Evolutionary conservation across 441 rosid genomes (phyloP), one percentile per base, ranked within the genome.

Genomic region (Hura crepitans): DNA sequence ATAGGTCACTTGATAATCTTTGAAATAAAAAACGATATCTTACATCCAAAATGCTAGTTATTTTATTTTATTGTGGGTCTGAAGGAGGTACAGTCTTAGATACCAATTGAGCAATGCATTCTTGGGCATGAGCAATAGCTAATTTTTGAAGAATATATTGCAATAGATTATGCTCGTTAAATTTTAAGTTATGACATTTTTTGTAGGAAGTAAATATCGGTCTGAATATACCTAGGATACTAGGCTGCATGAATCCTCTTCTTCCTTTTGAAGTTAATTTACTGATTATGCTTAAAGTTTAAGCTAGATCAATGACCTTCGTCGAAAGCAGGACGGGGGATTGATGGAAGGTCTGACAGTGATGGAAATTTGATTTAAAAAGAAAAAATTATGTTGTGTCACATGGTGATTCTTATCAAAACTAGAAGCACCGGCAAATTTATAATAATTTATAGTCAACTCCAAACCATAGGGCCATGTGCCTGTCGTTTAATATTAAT

Each of bases 401-500:
- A 67, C 47, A 35, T 49, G 43, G 17, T 57, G 50, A 71, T 75
- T 12, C 45, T 74, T 61, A 46, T 71, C 72, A 54, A 61, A 51
- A 62, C 22, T 11, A 57, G 78, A 70, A 68, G 70, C 65, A 61
- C 55, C 70, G 70, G 66, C 53, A 65, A 47, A 66, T 72, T 49
- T 62, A 69, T 62, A 69, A 42, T 69, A 58, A 27, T 69, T 70
- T 71, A 58, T 56, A 33, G 56, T 33, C 55, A 68, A 75, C 17
- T 68, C 47, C 68, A 74, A 75, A 69, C 23, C 23, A 55, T 54
- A 77, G 69, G 82, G 65, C 76, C 83, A 64, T 72, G 72, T 80
- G 83, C 87, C 78, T 81, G 85, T 81, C 81, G 76, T 67, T 68
- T 74, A 71, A 68, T 73, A 77, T 69, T 75, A 69, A 64, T 28